Evolutionary conservation across 768 basidiomycete genomes (phyloP).

Genomic region (Termitomyces sp.): DNA sequence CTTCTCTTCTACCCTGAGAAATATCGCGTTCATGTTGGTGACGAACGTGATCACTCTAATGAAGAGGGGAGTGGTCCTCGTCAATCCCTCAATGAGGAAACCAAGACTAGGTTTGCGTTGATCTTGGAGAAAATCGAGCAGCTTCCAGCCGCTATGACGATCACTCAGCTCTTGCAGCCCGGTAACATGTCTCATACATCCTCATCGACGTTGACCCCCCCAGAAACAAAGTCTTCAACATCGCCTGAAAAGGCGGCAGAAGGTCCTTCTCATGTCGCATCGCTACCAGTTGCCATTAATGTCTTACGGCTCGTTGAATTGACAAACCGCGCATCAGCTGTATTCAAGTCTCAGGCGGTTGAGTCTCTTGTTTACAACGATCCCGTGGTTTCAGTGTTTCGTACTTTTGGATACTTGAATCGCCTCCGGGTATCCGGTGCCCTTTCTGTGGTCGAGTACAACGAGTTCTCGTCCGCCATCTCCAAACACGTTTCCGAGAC

Average conservation of each 20-base stretch:
- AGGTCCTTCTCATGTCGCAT: slow-evolving; percentile 2
- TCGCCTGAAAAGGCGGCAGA: slow-evolving; percentile 2
- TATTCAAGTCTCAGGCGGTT: slow-evolving; percentile 77
- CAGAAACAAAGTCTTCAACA: slow-evolving; percentile 30
- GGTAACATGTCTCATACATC: slow-evolving; percentile 3
- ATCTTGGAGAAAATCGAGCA: slow-evolving; percentile 83
- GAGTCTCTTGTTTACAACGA: slow-evolving; percentile 70
- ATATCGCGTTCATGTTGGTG: slow-evolving; percentile 40
- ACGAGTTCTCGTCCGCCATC: slow-evolving; percentile 70
- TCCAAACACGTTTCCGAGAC: slow-evolving; percentile 53
- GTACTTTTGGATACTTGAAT: slow-evolving; percentile 74
- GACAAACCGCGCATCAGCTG: slow-evolving; percentile 82
- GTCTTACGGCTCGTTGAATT: slow-evolving; percentile 89
- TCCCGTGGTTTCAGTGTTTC: slow-evolving; percentile 68
- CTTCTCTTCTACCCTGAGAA: slow-evolving; percentile 71
- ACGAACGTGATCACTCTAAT: slow-evolving; percentile 15
- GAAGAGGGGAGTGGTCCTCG: slow-evolving; percentile 21
- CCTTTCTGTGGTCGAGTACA: slow-evolving; percentile 72
- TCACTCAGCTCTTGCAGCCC: slow-evolving; percentile 68
- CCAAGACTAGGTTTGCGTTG: slow-evolving; percentile 63
- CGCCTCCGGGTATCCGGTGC: slow-evolving; percentile 62
- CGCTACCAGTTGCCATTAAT: slow-evolving; percentile 47
- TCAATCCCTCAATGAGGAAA: slow-evolving; percentile 30
- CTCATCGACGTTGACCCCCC: slow-evolving; percentile 7
- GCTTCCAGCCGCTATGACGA: slow-evolving; percentile 77